Percentiles rank a stretch among this genome's conserved stretches.
Conservation (phyloP, 805 yeast genomes). For the Wickerhamiella qilinensis region DNA sequence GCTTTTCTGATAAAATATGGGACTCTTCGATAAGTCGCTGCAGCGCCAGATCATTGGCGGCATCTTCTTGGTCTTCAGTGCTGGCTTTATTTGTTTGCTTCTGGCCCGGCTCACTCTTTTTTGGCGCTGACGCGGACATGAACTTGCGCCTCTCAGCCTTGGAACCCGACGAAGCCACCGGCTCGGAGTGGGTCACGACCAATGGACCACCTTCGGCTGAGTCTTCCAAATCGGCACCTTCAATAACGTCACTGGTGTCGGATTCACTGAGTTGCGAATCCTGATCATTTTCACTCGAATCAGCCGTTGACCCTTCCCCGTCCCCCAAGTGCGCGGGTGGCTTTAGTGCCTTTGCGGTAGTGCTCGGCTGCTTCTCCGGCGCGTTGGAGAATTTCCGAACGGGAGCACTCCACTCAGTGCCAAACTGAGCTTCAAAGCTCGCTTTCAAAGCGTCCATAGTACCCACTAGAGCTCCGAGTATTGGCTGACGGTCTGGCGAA, state of each 20-base stretch:
- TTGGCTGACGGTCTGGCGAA: too few species aligned
- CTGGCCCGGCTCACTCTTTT: conserved; percentile 6
- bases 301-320: background rate
- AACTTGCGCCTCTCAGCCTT: conserved; percentile 14
- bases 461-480: too few species aligned
- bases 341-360: too few species aligned
- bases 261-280: background rate
- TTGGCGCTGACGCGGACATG: conserved; percentile 20
- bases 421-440: conserved; percentile 23
- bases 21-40: conserved; percentile 55
- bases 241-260: background rate
- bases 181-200: conserved; percentile 21
- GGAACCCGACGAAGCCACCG: conserved; percentile 12
- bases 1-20: conserved; percentile 31
- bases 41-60: conserved; percentile 50
- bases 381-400: too few species aligned
- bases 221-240: background rate
- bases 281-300: background rate
- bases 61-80: conserved; percentile 29
- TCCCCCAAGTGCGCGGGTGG: too few species aligned
- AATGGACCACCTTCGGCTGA: too few species aligned
- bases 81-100: conserved; percentile 7
- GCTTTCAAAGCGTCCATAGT: background rate
- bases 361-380: too few species aligned
- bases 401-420: conserved; percentile 18